These are phyloP conservation scores for Paulownia fortunei DNA, from an alignment of 257 asterid genomes.

Conservation along the genomic window DNA sequence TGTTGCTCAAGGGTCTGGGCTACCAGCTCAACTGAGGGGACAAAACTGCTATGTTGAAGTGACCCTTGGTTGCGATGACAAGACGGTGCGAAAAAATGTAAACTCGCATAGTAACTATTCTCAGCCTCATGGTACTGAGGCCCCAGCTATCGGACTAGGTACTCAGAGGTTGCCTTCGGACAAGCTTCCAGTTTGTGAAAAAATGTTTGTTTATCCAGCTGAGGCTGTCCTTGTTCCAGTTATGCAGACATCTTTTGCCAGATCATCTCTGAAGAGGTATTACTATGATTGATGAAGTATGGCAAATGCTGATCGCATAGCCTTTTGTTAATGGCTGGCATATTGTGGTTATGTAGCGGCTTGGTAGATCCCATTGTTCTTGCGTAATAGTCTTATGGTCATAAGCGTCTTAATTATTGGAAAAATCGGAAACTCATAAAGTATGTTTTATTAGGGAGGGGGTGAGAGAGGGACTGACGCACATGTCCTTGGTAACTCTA, in stretches of 20 bases:
- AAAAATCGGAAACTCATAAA: neutral
- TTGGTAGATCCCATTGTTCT: slow-evolving; percentile 14
- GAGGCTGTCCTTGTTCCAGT: slow-evolving; percentile 98
- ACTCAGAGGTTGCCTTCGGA: slow-evolving; percentile 60
- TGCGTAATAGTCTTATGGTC: neutral
- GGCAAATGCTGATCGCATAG: neutral
- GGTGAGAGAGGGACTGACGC: neutral
- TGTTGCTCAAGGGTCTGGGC: slow-evolving; percentile 70
- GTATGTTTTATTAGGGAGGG: slow-evolving; percentile 1
- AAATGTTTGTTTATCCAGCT: slow-evolving; percentile 75
- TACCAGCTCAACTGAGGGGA: slow-evolving; percentile 69
- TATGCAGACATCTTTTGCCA: slow-evolving; percentile 86
- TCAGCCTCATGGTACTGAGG: slow-evolving; percentile 55
- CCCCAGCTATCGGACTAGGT: slow-evolving; percentile 52
- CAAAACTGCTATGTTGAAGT: slow-evolving; percentile 88
- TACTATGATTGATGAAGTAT: slow-evolving; percentile 19
- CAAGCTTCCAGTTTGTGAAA: slow-evolving; percentile 52
- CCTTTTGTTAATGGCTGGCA: slow-evolving; percentile 15
- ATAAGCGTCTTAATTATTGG: neutral
- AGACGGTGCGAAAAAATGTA: slow-evolving; percentile 43
- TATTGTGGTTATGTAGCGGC: slow-evolving; percentile 1
- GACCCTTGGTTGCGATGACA: slow-evolving; percentile 77
- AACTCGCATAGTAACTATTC: slow-evolving; percentile 47
- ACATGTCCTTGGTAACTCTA: neutral
- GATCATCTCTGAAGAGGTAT: slow-evolving; percentile 92